These are phyloP conservation scores for Sarocladium oryzae DNA, from an alignment of 2,329 filamentous ascomycete species.

Conservation along the genomic window DNA sequence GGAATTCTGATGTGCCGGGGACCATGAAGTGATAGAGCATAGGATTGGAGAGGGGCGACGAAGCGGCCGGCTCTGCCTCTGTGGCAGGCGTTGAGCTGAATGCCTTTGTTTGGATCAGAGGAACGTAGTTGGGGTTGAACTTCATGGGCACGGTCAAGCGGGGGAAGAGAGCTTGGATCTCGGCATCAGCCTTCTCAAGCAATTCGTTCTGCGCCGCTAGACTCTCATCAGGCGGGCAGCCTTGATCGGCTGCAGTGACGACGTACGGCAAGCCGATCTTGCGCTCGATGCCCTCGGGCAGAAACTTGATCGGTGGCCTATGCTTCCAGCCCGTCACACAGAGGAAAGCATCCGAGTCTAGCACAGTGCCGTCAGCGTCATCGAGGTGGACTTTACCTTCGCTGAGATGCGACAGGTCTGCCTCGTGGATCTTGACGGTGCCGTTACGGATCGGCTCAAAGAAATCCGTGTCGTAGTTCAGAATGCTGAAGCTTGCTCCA, in stretches of 20 bases:
- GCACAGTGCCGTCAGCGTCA: slow-evolving; percentile 29
- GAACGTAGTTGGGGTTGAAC: slow-evolving; percentile 38
- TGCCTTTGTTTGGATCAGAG: slow-evolving; percentile 32
- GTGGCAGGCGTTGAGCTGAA: slow-evolving; percentile 1
- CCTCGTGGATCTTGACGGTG: slow-evolving; percentile 45
- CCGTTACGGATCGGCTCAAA: slow-evolving; percentile 49
- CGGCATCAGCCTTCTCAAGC: slow-evolving; percentile 38
- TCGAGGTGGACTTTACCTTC: slow-evolving; percentile 42
- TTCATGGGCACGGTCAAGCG: slow-evolving; percentile 34
- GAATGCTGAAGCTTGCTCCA: slow-evolving; percentile 49
- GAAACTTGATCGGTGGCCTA: slow-evolving; percentile 44
- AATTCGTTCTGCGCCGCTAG: slow-evolving; percentile 30
- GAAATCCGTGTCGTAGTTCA: slow-evolving; percentile 53
- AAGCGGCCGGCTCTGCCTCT: slow-evolving; percentile 15
- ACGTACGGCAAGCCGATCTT: slow-evolving; percentile 44
- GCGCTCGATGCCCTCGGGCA: slow-evolving; percentile 37
- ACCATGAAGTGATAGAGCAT: slow-evolving; percentile 41
- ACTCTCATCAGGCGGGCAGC: slow-evolving; percentile 15
- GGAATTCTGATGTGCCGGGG: slow-evolving; percentile 30
- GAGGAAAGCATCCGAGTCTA: slow-evolving; percentile 45
- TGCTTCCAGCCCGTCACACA: slow-evolving; percentile 56
- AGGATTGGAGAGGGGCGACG: slow-evolving; percentile 22
- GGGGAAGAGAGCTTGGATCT: slow-evolving; percentile 48
- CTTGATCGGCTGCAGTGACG: slow-evolving; percentile 15
- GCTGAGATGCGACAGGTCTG: slow-evolving; percentile 41